These are phyloP conservation scores for Danielozyma ontarioensis DNA, from an alignment of 805 yeast species.

Conservation along the genomic window DNA sequence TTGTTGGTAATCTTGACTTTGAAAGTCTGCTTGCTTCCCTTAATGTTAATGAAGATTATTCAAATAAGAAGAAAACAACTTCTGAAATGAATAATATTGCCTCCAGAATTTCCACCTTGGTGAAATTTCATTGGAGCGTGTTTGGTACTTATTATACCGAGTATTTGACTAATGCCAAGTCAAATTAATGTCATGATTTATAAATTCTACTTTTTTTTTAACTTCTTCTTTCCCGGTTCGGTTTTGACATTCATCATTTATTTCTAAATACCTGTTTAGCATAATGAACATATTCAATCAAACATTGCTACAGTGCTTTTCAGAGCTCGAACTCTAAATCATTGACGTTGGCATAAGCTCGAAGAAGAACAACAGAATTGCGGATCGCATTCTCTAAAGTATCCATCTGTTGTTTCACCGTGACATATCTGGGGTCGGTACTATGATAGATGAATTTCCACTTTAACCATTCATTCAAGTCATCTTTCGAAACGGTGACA, in stretches of 20 bases:
- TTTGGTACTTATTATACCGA: constrained; percentile 66
- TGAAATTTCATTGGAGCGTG: constrained; percentile 78
- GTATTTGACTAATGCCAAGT: constrained; percentile 7
- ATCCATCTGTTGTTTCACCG: background rate
- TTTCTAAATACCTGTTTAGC: no score
- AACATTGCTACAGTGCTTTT: no score
- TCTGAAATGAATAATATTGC: constrained; percentile 53
- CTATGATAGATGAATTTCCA: background rate
- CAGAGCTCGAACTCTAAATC: background rate
- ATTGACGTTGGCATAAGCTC: background rate
- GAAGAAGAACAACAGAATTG: background rate
- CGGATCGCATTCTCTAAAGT: background rate
- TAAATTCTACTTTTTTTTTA: background rate
- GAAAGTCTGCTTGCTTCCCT: constrained; percentile 1
- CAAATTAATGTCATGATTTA: background rate
- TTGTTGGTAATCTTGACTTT: constrained; percentile 14
- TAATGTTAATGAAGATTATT: constrained; percentile 1
- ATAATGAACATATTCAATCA: background rate
- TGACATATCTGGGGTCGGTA: background rate
- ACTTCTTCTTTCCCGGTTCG: background rate
- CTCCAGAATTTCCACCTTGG: constrained; percentile 57
- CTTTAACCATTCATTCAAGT: background rate
- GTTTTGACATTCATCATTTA: background rate
- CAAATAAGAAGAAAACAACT: background rate
- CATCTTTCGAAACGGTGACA: background rate